Base-by-base conservation (phyloP, 1,284 basidiomycete genomes). In the Baeospora myosura region DNA sequence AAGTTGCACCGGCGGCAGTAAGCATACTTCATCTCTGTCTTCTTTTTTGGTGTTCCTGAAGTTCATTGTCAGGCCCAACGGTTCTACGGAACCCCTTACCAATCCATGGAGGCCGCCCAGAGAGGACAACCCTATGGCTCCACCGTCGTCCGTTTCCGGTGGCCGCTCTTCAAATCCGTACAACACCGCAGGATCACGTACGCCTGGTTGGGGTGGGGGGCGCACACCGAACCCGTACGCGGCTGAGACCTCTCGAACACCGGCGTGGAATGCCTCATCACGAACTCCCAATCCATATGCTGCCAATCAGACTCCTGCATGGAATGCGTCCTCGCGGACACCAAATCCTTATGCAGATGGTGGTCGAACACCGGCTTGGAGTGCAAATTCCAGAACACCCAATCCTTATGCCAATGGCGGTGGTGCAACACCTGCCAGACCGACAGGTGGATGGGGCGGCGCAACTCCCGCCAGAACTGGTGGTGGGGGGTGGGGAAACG, bases 1-100 rank as follows among this genome's bases (percentile, higher is more conserved):
- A 88, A 85, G 58, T 65, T 98, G 22, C 78, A 80, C 50, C 75
- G 85, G 48, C 78, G 85, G 67, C 66, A 81, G 89, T 90, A 56
- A 59, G 87, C 8, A 20, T 10, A 5, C 29, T 43, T 35, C 11
- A 30, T 25, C 20, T 25, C 21, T 12, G 21, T 29, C 35, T 21
- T 33, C 39, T 11, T 47, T 35, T 21, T 42, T 8, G 36, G 14
- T 20, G 2, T 38, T 41, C 17, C 29, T 25, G 3, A 34, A 41
- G 38, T 51, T 42, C 33, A 38, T 38, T 38, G 21, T 18, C 36
- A 84, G 78, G 41, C 69, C 71, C 8, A 64, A 64, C 48, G 20
- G 18, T 2, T 12, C 18, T 10, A 65, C 78, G 43, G 68, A 68
- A 50, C 67, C 66, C 50, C 72, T 74, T 2, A 60, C 52, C 16